Percentiles rank a stretch among this genome's conserved stretches.
Conservation (phyloP, 352 stramenopile genomes). For the Pythium vanterpoolii region DNA sequence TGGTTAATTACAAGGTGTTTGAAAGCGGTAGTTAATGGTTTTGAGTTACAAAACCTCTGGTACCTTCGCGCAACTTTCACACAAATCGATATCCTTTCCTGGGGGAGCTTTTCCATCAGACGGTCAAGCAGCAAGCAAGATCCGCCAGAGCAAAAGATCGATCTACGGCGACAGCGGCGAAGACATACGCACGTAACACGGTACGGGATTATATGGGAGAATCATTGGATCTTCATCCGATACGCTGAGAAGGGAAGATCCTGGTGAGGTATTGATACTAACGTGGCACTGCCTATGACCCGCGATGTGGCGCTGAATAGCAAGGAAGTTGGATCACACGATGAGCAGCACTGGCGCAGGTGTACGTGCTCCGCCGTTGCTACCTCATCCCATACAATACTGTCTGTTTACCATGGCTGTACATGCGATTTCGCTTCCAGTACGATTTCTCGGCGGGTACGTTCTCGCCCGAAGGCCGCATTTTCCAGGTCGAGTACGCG, state of each 20-base stretch:
- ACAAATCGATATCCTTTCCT: slow-evolving; percentile 19
- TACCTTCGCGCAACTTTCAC: slow-evolving; percentile 25
- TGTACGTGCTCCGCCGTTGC: slow-evolving; percentile 24
- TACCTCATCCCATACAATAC: not conserved
- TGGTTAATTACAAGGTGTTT: not conserved
- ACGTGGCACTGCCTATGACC: not conserved
- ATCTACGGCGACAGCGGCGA: not conserved
- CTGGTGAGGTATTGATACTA: not conserved
- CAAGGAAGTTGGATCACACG: slow-evolving; percentile 13
- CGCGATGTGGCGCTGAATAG: slow-evolving; percentile 2
- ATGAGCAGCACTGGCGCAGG: slow-evolving; percentile 87
- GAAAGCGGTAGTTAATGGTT: too few species aligned
- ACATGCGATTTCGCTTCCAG: slow-evolving; percentile 14
- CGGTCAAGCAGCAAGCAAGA: slow-evolving; percentile 22
- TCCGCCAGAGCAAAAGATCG: slow-evolving; percentile 1
- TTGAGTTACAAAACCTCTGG: too few species aligned
- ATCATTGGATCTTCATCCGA: not conserved
- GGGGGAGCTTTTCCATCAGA: slow-evolving; percentile 21
- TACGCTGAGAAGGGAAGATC: not conserved
- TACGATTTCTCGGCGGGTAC: slow-evolving; percentile 90
- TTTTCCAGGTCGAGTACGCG: slow-evolving; percentile 99
- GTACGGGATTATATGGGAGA: not conserved
- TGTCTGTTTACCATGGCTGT: not conserved
- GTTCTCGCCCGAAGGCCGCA: slow-evolving; percentile 97
- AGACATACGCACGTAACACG: not conserved